These are phyloP conservation scores for Mycena filopes DNA, from an alignment of 768 basidiomycete genomes.

Conservation along the genomic window DNA sequence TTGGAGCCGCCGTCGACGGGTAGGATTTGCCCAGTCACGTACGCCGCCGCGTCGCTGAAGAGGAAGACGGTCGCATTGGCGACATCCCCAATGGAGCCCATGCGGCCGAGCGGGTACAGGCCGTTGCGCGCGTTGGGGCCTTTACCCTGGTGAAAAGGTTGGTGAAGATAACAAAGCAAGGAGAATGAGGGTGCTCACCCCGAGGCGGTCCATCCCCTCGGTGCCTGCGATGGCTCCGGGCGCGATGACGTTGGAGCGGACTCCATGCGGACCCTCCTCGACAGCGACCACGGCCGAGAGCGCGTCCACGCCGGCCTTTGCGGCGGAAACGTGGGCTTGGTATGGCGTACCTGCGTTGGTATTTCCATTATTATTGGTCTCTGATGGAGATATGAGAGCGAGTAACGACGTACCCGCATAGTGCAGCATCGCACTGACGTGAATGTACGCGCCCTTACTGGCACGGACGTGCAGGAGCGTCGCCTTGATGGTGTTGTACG, in stretches of 20 bases:
- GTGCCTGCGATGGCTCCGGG: constrained; percentile 87
- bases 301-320: constrained; percentile 95
- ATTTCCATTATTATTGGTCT: neutral
- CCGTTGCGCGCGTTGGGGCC: constrained; percentile 31
- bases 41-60: constrained; percentile 83
- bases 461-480: constrained; percentile 80
- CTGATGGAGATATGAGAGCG: constrained; percentile 6
- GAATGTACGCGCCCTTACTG: constrained; percentile 84
- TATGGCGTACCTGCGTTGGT: constrained; percentile 70
- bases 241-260: constrained; percentile 88
- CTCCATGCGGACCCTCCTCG: constrained; percentile 95
- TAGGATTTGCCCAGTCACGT: constrained; percentile 81
- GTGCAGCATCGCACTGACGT: constrained; percentile 91
- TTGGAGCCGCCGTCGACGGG: constrained; percentile 75
- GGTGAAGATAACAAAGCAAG: too few relatives aligned
- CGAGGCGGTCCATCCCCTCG: constrained; percentile 75
- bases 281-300: constrained; percentile 87
- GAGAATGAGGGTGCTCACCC: constrained; percentile 12
- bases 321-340: constrained; percentile 94
- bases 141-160: constrained; percentile 15
- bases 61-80: constrained; percentile 81
- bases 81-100: constrained; percentile 69
- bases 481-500: constrained; percentile 94
- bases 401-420: constrained; percentile 66
- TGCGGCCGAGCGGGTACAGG: constrained; percentile 59